phyloP scores from a whole-genome alignment of 192 early-diverging fungal genomes.

The Backusella macrospora region DNA sequence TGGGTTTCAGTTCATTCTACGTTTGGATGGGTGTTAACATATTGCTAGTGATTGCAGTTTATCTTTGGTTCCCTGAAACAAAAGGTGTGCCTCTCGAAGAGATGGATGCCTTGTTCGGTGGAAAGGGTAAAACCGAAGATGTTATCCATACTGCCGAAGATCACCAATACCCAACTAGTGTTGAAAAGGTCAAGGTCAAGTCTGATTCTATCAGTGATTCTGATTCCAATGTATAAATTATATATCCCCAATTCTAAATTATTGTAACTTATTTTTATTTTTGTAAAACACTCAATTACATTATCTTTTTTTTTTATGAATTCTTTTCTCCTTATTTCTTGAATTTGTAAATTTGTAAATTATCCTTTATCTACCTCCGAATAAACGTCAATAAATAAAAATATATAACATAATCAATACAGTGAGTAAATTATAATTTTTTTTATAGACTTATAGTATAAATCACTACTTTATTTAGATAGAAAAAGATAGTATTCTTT shows the following conservation, averaged over 20 bases:
- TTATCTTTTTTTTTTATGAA: too few relatives aligned
- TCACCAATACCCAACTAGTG: neutral
- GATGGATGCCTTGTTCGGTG: constrained; percentile 55
- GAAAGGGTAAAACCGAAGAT: constrained; percentile 1
- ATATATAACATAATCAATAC: constrained; percentile 4
- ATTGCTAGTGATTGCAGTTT: constrained; percentile 40
- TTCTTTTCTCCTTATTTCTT: neutral
- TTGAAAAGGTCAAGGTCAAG: constrained; percentile 1
- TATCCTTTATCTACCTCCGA: neutral
- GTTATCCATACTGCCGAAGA: neutral
- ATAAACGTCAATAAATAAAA: constrained; percentile 5
- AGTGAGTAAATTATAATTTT: too few relatives aligned
- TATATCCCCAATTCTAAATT: neutral
- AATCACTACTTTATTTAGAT: too few relatives aligned
- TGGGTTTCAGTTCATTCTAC: constrained; percentile 35
- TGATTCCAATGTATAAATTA: constrained; percentile 12
- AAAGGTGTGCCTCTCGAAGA: constrained; percentile 61
- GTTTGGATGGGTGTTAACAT: constrained; percentile 39
- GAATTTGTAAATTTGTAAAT: constrained; percentile 10
- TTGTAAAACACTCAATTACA: neutral
- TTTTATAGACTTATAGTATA: too few relatives aligned
- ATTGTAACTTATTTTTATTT: neutral
- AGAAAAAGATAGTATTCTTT: too few relatives aligned
- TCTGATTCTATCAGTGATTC: neutral
- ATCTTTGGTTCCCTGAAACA: constrained; percentile 47